These are phyloP conservation scores for Lichtheimia ramosa DNA, from an alignment of 371 early-diverging fungal species.

Conservation along the genomic window DNA sequence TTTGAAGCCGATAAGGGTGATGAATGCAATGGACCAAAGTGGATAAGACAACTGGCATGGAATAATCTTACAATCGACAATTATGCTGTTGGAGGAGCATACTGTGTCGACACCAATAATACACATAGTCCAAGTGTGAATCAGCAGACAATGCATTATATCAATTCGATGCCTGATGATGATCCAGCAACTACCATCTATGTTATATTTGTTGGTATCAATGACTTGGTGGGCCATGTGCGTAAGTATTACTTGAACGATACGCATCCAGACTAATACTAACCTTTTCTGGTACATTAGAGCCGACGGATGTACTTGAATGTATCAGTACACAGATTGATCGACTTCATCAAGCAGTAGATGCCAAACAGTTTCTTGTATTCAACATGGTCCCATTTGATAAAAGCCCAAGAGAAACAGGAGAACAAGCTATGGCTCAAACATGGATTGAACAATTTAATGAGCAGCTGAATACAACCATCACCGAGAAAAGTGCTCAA, in stretches of 20 bases:
- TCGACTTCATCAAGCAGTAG: slow-evolving; percentile 1
- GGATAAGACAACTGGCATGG: slow-evolving; percentile 12
- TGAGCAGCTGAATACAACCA: neutral
- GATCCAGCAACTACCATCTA: slow-evolving; percentile 6
- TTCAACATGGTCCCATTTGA: slow-evolving; percentile 19
- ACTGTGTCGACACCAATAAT: neutral
- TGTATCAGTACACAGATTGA: slow-evolving; percentile 6
- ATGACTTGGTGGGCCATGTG: slow-evolving; percentile 7
- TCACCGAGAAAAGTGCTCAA: neutral
- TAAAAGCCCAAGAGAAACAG: slow-evolving; percentile 4
- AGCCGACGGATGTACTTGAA: neutral
- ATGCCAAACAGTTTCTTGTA: slow-evolving; percentile 9
- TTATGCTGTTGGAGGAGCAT: slow-evolving; percentile 15
- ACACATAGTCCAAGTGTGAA: neutral
- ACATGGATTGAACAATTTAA: slow-evolving; percentile 12
- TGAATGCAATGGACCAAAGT: slow-evolving; percentile 11
- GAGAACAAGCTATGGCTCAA: neutral
- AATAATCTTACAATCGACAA: slow-evolving; percentile 8
- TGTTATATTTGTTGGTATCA: slow-evolving; percentile 13
- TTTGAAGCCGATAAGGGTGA: slow-evolving; percentile 4
- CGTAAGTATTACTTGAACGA: slow-evolving; percentile 1
- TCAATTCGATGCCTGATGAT: neutral
- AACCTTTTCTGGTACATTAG: neutral
- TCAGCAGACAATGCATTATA: neutral
- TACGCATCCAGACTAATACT: neutral